Evolutionary conservation across 257 asterid species (phyloP), one percentile per base, ranked within the genome.

Genomic region (Leptodermis oblonga): DNA sequence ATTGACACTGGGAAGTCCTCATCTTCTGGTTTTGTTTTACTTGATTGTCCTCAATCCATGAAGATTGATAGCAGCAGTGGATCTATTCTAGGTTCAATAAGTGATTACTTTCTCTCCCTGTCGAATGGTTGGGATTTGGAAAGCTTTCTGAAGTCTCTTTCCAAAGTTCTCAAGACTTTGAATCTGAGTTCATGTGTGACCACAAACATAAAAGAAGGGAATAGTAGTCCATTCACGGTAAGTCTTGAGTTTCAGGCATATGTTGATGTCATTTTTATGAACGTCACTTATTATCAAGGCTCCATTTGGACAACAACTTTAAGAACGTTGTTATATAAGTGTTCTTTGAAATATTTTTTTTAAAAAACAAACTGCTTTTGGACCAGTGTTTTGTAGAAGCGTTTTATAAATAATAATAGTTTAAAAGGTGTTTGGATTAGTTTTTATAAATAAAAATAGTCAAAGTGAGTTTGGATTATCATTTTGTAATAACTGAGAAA

Each of bases 41-140:
- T 94, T 65, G 97, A 94, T 80, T 81, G 97, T 80, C 97, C 99
- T 53, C 99, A 91, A 74, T 94, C 99, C 63, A 89, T 91, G 99
- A 94, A 91, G 86, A 94, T 94, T 72, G 99, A 94, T 69, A 87
- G 95, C 79, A 91, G 84, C 67, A 89, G 86, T 77, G 92, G 97
- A 75, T 91, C 99, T 71, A 85, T 89, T 87, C 70, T 94, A 87
- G 99, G 97, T 83, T 94, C 97, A 9, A 85, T 94, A 82, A 91
- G 99, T 81, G 99, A 94, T 82, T 94, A 87, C 82, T 94, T 94
- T 76, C 97, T 94, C 76, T 87, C 90, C 78, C 88, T 94, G 52
- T 94, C 97, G 23, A 94, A 91, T 86, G 99, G 97, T 69, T 91
- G 99, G 99, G 99, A 94, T 81, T 81, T 94, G 82, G 83, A 91